Conservation (phyloP, 2,329 filamentous ascomycete genomes). For the Thermochaetoides dissita region DNA sequence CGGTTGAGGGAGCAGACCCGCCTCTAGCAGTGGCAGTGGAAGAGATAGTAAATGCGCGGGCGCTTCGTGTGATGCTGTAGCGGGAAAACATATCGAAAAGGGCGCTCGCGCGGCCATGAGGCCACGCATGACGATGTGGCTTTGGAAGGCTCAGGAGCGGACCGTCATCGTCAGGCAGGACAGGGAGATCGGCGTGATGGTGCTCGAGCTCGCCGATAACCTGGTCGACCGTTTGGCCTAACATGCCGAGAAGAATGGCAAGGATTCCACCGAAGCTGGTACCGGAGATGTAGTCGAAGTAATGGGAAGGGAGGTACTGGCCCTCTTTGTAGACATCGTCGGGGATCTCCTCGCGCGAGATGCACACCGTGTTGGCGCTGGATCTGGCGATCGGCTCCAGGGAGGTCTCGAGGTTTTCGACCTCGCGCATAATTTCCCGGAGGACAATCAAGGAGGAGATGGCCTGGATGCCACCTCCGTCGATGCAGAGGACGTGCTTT, state of each 20-base stretch:
- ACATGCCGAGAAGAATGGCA: conserved; percentile 16
- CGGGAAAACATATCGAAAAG: conserved; percentile 16
- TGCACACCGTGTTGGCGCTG: conserved; percentile 13
- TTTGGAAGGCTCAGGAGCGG: too few relatives aligned
- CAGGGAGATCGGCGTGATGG: conserved; percentile 14
- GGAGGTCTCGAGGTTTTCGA: conserved; percentile 11
- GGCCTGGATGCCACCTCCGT: conserved; percentile 16
- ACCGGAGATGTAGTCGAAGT: conserved; percentile 17
- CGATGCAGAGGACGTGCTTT: conserved; percentile 12
- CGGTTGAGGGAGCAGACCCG: conserved; percentile 3
- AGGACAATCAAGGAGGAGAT: conserved; percentile 16
- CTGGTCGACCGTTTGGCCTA: conserved; percentile 12
- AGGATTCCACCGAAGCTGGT: conserved; percentile 15
- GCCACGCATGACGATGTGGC: conserved; percentile 12
- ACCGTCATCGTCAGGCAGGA: conserved; percentile 4
- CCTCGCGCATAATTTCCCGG: conserved; percentile 13
- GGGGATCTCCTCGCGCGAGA: conserved; percentile 12
- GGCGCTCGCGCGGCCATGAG: conserved; percentile 12
- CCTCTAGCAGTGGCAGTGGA: neutral
- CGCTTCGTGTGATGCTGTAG: conserved; percentile 12
- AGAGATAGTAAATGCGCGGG: conserved; percentile 1
- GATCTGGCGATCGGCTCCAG: conserved; percentile 8
- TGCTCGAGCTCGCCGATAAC: conserved; percentile 15
- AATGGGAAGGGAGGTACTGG: conserved; percentile 15
- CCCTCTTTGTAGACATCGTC: conserved; percentile 8